Evolutionary conservation across 192 early-diverging fungal species (phyloP), one percentile per base, ranked within the genome.

Genomic region (Spinellus fusiger): DNA sequence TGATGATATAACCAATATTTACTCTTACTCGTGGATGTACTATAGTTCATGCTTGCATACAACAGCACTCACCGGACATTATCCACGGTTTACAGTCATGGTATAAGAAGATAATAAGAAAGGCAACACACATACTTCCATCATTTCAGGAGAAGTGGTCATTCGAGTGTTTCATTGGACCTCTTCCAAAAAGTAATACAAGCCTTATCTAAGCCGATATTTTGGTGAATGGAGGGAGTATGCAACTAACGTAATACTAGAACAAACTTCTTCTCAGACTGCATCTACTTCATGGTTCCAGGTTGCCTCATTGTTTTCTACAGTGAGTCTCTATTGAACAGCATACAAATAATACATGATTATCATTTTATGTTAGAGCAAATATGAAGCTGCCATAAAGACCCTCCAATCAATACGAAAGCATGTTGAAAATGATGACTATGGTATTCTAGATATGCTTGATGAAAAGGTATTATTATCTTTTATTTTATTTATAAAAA

Each of bases 31-130:
- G 35, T 5, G 35, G 5, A 37, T 37, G 5, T 37, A 37, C 13
- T 37, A 37, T 56, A 52, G 54, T 65, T 6, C 51, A 65, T 29
- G 35, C 59, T 1, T 61, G 63, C 8, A 65, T 71, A 35, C 47
- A 53, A 5, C 35, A 65, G 13, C 27, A 47, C 10, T 61, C 44
- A 2, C 51, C 29, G 3, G 69, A 71, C 32, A 56, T 46, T 2
- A 65, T 71, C 23, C 18, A 50, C 12, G 69, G 69, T 16, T 48
- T 71, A 5, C 52, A 65, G n/a, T 29, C 58, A 5, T 71, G 69
- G 69, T 65, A 61, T 27, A 60, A 46, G 25, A 50, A 33, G 10
- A 15, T 55, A 13, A 28, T 37, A 22, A 33, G 46, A 34, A 68
- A 49, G 6, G 46, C 32, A 22, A 38, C 16, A 23, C 52, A 49